Percentiles rank a stretch among this genome's conserved stretches.
Evolutionary conservation across 768 basidiomycete genomes (phyloP).

Genomic region (Kwoniella shandongensis): DNA sequence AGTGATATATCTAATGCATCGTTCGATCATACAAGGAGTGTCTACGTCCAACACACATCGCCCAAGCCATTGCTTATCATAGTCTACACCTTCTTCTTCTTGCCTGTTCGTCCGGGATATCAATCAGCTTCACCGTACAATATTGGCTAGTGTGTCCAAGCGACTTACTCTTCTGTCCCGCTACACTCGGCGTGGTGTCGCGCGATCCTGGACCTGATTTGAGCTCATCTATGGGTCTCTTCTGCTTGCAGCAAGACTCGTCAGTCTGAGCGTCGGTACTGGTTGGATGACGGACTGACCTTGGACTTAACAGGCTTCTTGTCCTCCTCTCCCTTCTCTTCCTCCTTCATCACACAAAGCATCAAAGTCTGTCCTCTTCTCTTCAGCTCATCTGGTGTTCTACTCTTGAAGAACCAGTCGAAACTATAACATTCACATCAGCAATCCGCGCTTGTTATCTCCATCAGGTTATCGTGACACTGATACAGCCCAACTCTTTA

Average conservation of each 20-base stretch:
- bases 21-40: no score
- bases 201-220: conserved; percentile 28
- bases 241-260: conserved; percentile 11
- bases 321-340: conserved; percentile 63
- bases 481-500: neutral
- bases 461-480: no score
- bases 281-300: conserved; percentile 11
- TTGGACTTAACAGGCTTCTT: conserved; percentile 58
- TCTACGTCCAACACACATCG: no score
- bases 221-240: conserved; percentile 32
- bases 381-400: conserved; percentile 83
- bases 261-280: neutral
- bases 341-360: conserved; percentile 87
- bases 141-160: neutral
- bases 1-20: no score
- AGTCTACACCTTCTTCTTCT: conserved; percentile 27
- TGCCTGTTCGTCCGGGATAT: conserved; percentile 7
- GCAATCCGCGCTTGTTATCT: neutral
- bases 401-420: conserved; percentile 97
- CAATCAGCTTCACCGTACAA: neutral
- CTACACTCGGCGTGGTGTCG: conserved; percentile 31
- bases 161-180: conserved; percentile 32
- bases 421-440: conserved; percentile 58
- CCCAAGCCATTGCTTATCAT: no score
- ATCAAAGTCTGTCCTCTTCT: conserved; percentile 83